Evolutionary conservation across 2,329 filamentous ascomycete species (phyloP).

Genomic region (Fonsecaea pedrosoi): DNA sequence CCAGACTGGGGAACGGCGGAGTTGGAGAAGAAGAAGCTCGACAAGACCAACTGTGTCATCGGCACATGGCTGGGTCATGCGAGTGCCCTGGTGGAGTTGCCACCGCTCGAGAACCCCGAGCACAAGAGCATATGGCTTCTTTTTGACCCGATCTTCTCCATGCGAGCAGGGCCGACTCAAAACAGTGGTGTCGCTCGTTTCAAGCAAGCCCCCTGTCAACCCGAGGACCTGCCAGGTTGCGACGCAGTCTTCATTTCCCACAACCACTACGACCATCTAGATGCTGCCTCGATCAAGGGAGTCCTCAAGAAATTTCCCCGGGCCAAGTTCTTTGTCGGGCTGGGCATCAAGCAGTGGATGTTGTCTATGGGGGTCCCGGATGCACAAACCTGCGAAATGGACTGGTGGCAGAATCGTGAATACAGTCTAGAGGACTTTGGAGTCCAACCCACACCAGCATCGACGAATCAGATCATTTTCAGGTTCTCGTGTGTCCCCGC

Average conservation of each 20-base stretch:
- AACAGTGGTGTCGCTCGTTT: conserved; percentile 26
- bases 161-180: conserved; percentile 25
- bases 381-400: conserved; percentile 54
- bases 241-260: conserved; percentile 62
- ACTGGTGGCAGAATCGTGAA: conserved; percentile 55
- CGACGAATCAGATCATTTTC: conserved; percentile 17
- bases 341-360: conserved; percentile 44
- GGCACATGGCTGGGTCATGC: conserved; percentile 33
- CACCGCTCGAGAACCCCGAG: conserved; percentile 11
- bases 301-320: conserved; percentile 46
- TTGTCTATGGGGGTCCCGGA: conserved; percentile 44
- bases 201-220: conserved; percentile 27
- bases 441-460: conserved; percentile 27
- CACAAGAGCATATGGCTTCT: conserved; percentile 24
- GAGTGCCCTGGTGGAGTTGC: conserved; percentile 30
- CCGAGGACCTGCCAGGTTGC: conserved; percentile 30
- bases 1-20: conserved; percentile 28
- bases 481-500: conserved; percentile 31
- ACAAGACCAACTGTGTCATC: conserved; percentile 18
- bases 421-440: conserved; percentile 35
- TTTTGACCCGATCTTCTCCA: conserved; percentile 33
- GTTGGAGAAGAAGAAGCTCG: conserved; percentile 13
- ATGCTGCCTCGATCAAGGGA: conserved; percentile 53
- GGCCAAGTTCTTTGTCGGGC: conserved; percentile 53
- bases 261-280: conserved; percentile 64